Evolutionary conservation across 306 rosid genomes (phyloP), one percentile per base, ranked within the genome.

Genomic region (Phaseolus lunatus): DNA sequence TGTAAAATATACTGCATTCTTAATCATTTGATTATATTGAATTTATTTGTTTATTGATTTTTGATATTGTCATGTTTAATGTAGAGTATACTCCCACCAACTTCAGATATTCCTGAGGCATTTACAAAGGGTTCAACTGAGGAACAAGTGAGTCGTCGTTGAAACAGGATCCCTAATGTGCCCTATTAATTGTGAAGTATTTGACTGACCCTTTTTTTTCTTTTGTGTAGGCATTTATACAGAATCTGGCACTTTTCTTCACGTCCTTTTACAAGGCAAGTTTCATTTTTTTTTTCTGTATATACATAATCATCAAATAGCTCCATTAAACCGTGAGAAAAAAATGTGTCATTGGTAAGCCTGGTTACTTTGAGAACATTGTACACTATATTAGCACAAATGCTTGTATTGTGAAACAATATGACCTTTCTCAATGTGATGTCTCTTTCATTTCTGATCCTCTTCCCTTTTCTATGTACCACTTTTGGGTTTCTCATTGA

Each of bases 221-320:
- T 19, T 75, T 49, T 74, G 64, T 47, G 65, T 50, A 96, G 99
- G 97, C 89, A 58, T 96, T 92, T 84, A 92, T 92, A 74, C 99
- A 96, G 88, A 96, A 96, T 69, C 82, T 96, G 85, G 99, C 97
- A 15, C 84, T 96, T 71, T 92, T 92, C 84, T 93, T 96, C 88
- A 96, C 99, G 72, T 90, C 99, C 20, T 92, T 92, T 79, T 88
- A 26, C 87, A 92, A 92, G 97, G 99, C 68, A 82, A 85, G 81
- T 37, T 35, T 79, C 70, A 47, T 67, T 52, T 76, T n/a, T n/a
- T n/a, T n/a, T n/a, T n/a, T n/a, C n/a, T n/a, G n/a, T n/a, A n/a
- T n/a, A n/a, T n/a, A n/a, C n/a, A n/a, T n/a, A n/a, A n/a, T n/a
- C n/a, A n/a, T n/a, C n/a, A n/a, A n/a, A n/a, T n/a, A n/a, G n/a